Evolutionary conservation across 257 asterid species (phyloP).

Genomic region (Leonotis leonurus): DNA sequence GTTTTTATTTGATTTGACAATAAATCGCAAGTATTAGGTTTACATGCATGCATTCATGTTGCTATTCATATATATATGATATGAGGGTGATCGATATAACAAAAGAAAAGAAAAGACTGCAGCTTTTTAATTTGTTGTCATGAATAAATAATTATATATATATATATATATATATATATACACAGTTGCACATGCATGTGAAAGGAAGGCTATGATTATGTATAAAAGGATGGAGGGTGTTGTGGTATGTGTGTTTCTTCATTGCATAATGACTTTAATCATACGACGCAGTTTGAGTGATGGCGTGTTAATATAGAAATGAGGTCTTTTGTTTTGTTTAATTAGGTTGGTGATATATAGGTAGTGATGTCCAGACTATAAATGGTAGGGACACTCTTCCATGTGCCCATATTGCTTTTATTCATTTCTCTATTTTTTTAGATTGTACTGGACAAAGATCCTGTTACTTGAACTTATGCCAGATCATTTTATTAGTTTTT

Average conservation of each 20-base stretch:
- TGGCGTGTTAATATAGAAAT: slow-evolving; percentile 4
- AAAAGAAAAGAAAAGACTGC: too few relatives aligned
- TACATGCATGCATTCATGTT: background rate
- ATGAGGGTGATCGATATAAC: too few relatives aligned
- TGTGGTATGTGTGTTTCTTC: background rate
- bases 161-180: too few relatives aligned
- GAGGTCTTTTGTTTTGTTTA: background rate
- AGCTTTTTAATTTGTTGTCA: too few relatives aligned
- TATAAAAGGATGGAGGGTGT: too few relatives aligned
- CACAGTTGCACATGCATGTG: background rate
- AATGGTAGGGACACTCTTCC: slow-evolving; percentile 19
- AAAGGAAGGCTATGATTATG: background rate
- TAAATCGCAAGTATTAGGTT: background rate
- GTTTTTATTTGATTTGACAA: slow-evolving; percentile 12
- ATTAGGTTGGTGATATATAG: background rate
- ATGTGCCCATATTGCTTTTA: too few relatives aligned
- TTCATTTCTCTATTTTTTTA: too few relatives aligned
- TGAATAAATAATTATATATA: too few relatives aligned
- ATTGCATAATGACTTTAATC: background rate
- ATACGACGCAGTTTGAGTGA: background rate
- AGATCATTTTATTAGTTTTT: background rate
- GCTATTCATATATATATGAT: too few relatives aligned
- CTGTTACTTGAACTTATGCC: slow-evolving; percentile 6
- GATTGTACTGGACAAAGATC: background rate
- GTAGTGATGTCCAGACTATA: slow-evolving; percentile 11